Evolutionary conservation across 495 filamentous ascomycete species (phyloP), one percentile per base, ranked within the genome.

Genomic region (Tuber brumale): DNA sequence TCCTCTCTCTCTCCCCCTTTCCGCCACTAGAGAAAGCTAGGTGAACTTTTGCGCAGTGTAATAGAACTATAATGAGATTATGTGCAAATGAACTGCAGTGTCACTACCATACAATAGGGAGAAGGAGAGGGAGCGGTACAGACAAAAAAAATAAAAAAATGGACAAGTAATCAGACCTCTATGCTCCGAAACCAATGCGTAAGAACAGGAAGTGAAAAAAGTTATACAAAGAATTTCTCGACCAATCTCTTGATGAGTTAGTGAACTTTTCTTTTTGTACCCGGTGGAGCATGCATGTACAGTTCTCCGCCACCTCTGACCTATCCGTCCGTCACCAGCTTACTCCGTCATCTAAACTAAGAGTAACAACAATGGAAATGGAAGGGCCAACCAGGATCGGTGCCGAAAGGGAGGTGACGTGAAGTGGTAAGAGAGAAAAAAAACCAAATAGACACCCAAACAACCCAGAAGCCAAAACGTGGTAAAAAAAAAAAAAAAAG

Each of bases 301-400:
- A 57, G 41, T 70, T 73, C 43, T 48, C n/a, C 71, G 48, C 71
- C 43, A 43, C 51, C 23, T 66, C 66, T 43, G 37, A 48, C 31
- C 43, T 45, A 19, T 72, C 46, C 46, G 19, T 31, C 21, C 31
- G 31, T 75, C 43, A 45, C 69, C 66, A 35, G 57, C 75, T 70
- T n/a, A 21, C 69, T 46, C 71, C 39, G 71, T 72, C 74, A 76
- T 73, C 71, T 48, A 76, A 76, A 72, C 75, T 74, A 76, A 74
- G 75, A 76, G 71, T 35, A 35, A 35, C 57, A 66, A 35, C 27
- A 61, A 66, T 35, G 14, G 57, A 66, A 66, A 35, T 35, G 27
- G 57, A 66, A 66, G 14, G 27, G 57, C 27, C 57, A 18, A 66
- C 27, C 27, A 66, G 27, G 27, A 66, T 31, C 57, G 57, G 57